Evolutionary conservation across 495 filamentous ascomycete genomes (phyloP), one percentile per base, ranked within the genome.

Genomic region (Margaritispora aquatica): DNA sequence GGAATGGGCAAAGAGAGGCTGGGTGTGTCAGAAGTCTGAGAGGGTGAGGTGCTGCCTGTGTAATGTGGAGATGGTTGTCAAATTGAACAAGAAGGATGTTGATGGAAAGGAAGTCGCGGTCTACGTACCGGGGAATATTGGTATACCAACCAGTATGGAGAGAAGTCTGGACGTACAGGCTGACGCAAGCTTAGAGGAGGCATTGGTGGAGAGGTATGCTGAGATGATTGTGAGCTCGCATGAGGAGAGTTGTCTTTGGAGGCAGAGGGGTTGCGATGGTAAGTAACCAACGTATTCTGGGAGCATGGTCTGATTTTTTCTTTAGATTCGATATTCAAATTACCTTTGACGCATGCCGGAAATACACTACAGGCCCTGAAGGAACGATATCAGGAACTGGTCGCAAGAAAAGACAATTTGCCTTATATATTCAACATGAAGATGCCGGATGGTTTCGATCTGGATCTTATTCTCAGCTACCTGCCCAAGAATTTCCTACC

Each of bases 1-100:
- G 5, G 85, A 89, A 71, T 98, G 95, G 95, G 92, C 93, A 7
- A 96, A 92, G 76, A 79, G 88, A 27, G 94, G 94, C 1, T 98
- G 94, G 94, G 79, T 84, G 1, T 97, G 93, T 68, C 81, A 86
- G 21, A 88, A 86, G 63, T 84, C 84, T 63, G 88, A 94, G 71
- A 84, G 86, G 11, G 92, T 97, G 36, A 80, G 80, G 23, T 98
- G 94, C 71, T 84, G 83, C 27, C 83, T 92, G 3, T 97, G 94
- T 69, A 84, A 84, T 60, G 82, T 84, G 59, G 88, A 94, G 63
- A 77, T 97, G 23, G 80, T 90, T 2, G 88, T 98, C 24, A 88
- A 85, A 69, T 75, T 95, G 17, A 91, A 88, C 51, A 79, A 83
- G 26, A 82, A 86, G 65, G 81, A 85, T 62, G 79, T 83, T 27